phyloP scores from a whole-genome alignment of 768 basidiomycete species.

The Phaffia australis region DNA sequence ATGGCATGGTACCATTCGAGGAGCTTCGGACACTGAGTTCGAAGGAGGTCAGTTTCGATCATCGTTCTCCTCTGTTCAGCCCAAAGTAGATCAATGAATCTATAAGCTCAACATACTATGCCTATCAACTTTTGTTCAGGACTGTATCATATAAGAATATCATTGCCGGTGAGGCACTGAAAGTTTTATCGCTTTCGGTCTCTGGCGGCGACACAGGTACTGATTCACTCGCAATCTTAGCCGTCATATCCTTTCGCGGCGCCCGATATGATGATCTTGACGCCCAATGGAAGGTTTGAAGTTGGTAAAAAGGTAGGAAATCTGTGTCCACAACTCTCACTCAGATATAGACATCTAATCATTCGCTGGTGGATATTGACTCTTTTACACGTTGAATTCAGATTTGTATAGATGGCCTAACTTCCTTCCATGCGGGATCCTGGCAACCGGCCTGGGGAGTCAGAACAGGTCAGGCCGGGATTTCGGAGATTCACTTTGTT shows the following conservation, averaged over 20 bases:
- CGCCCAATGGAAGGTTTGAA: conserved; percentile 94
- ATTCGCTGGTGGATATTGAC: background rate
- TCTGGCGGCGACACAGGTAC: background rate
- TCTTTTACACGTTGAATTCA: conserved; percentile 5
- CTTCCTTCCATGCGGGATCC: conserved; percentile 68
- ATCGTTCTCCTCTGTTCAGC: background rate
- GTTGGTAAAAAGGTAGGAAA: conserved; percentile 75
- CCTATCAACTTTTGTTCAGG: conserved; percentile 27
- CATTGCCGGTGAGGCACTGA: conserved; percentile 2
- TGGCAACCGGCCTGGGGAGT: conserved; percentile 99
- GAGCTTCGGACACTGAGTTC: conserved; percentile 75
- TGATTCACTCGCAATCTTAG: conserved; percentile 51
- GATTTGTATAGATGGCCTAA: conserved; percentile 39
- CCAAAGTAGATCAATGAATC: too few species aligned
- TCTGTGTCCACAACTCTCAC: background rate
- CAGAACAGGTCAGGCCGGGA: conserved; percentile 51
- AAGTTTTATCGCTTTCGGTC: background rate
- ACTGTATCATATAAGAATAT: conserved; percentile 75
- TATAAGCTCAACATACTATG: background rate
- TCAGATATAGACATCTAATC: background rate
- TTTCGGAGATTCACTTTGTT: background rate
- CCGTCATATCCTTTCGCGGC: conserved; percentile 95
- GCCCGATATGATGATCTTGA: conserved; percentile 89
- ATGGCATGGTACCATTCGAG: conserved; percentile 97
- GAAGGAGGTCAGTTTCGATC: conserved; percentile 54